Evolutionary conservation across 1,284 basidiomycete species (phyloP).

Genomic region (Flammula alnicola): DNA sequence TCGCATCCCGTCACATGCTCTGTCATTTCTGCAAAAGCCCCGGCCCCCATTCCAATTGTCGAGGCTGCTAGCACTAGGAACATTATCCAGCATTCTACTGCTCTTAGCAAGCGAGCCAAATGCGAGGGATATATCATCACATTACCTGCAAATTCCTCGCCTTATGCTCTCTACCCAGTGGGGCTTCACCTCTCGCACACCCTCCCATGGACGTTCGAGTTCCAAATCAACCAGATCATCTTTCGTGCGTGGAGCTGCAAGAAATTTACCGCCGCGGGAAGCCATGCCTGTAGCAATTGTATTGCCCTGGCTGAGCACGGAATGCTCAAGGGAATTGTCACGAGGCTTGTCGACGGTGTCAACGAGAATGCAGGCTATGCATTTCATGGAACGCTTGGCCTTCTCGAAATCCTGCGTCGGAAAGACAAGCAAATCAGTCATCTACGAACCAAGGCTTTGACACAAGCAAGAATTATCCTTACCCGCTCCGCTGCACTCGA

Average conservation of each 20-base stretch:
- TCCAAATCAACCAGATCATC: background rate
- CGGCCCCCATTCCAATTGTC: background rate
- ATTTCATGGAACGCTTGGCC: conserved; percentile 6
- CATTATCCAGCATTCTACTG: background rate
- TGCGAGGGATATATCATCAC: background rate
- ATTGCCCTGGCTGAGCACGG: background rate
- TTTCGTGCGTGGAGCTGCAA: background rate
- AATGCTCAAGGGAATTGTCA: conserved; percentile 3
- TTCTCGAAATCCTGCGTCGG: conserved; percentile 2
- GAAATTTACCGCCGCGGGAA: background rate
- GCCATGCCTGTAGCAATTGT: background rate
- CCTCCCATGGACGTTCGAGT: conserved; percentile 5
- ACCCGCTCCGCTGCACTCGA: conserved; percentile 18
- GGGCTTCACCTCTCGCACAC: conserved; percentile 1
- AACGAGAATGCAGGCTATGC: conserved; percentile 3
- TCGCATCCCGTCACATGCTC: too few relatives aligned
- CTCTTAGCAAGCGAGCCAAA: background rate
- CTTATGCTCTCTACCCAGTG: conserved; percentile 11
- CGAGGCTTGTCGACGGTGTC: conserved; percentile 7
- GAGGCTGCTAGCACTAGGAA: background rate
- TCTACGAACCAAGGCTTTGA: conserved; percentile 10
- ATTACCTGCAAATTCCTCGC: background rate
- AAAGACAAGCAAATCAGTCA: conserved; percentile 10
- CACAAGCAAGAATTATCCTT: conserved; percentile 21
- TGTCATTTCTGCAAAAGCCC: background rate